Base-by-base conservation (phyloP, 2,329 filamentous ascomycete species). In the Neopestalotiopsis clavispora region DNA sequence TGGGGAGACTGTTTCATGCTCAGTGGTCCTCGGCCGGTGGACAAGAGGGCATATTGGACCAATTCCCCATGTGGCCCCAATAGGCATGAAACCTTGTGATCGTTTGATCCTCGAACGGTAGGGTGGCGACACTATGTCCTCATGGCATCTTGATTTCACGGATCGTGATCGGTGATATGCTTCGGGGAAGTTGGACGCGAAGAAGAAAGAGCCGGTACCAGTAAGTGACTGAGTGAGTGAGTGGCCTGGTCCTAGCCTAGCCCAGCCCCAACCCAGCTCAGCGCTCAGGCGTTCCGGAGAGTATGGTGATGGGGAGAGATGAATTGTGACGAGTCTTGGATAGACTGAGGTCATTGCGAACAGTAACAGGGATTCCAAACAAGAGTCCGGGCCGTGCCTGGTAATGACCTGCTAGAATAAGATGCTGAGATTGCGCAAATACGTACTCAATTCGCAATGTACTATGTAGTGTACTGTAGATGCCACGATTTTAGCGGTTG, bases 351-450 rank as follows among this genome's bases (percentile, higher is more conserved):
- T 40, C 65, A 67, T 42, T 42, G 30, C n/a, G 56, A 61, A 34
- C 65, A 67, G 65, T 56, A 61, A 34, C 65, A 67, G 65, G 65
- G 65, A 52, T 67, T 30, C 59, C 17, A 67, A 67, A 67, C 65
- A 20, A 45, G 34, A 32, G 13, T 34, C 45, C 45, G 64, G 64
- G 32, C 49, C 30, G 49, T 57, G 64, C 42, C 49, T 20, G 6
- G 23, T 38, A 58, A 23, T 34, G 42, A 66, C 49, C 64, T 66
- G 28, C 64, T 66, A 40, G 28, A 66, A 66, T 14, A 17, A 66
- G 64, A 34, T 57, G 52, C 42, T n/a, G 13, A 45, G 42, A 38
- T 17, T 66, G 23, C 64, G 20, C 45, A 28, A 38, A 66, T 23
- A 57, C 12, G 28, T 12, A 30, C 34, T 38, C 34, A 28, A 28